Evolutionary conservation across 768 basidiomycete genomes (phyloP).

Genomic region (Cyclocybe aegerita): DNA sequence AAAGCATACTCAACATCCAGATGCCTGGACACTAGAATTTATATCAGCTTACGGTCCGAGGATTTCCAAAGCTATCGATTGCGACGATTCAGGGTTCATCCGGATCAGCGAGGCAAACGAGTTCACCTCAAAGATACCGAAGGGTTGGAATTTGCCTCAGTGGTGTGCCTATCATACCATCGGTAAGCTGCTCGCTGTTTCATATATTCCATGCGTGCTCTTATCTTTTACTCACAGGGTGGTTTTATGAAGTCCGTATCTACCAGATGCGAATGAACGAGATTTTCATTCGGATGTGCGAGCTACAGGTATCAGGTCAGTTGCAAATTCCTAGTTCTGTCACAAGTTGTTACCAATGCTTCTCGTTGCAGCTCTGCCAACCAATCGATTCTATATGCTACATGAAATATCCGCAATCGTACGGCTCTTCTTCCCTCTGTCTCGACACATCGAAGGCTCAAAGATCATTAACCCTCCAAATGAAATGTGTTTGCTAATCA

Average conservation of each 20-base stretch:
- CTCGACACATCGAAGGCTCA: too few relatives aligned
- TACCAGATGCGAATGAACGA: constrained; percentile 7
- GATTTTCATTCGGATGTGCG: neutral
- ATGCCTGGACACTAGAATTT: constrained; percentile 11
- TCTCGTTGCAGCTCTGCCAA: too few relatives aligned
- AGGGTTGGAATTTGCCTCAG: constrained; percentile 10
- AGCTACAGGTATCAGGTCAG: constrained; percentile 4
- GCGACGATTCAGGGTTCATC: constrained; percentile 11
- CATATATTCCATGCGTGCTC: neutral
- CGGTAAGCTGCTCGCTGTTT: constrained; percentile 1
- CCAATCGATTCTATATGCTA: too few relatives aligned
- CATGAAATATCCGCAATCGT: too few relatives aligned
- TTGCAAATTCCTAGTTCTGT: neutral
- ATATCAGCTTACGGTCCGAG: neutral
- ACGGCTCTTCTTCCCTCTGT: too few relatives aligned
- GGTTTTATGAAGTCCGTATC: constrained; percentile 8
- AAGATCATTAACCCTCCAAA: too few relatives aligned
- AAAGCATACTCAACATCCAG: neutral
- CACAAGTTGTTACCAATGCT: neutral
- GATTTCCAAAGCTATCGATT: constrained; percentile 8
- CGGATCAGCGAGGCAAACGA: constrained; percentile 13
- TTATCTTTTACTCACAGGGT: constrained; percentile 1
- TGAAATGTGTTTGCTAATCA: too few relatives aligned
- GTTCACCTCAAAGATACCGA: constrained; percentile 9
- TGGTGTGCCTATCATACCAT: constrained; percentile 9